Conservation (phyloP, 169 alveolate genomes). For the Plasmodium chabaudi region DNA sequence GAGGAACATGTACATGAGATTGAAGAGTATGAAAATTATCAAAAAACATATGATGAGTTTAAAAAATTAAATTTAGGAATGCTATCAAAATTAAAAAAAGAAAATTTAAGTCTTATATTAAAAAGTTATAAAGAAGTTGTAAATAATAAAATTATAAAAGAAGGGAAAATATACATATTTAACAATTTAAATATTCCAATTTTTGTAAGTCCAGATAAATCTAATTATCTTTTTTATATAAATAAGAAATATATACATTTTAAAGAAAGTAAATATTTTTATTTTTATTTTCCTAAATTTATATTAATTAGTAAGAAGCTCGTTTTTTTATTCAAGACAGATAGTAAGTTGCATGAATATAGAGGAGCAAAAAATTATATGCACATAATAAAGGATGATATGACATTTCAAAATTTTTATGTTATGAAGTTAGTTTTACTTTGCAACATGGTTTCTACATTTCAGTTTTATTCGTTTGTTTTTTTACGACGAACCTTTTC, state of each 20-base stretch:
- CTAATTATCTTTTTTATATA: slow-evolving; percentile 23
- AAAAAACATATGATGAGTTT: background rate
- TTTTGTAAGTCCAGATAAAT: slow-evolving; percentile 27
- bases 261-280: slow-evolving; percentile 40
- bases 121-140: slow-evolving; percentile 18
- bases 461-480: slow-evolving; percentile 29
- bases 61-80: background rate
- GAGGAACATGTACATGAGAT: background rate
- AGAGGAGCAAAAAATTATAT: slow-evolving; percentile 11
- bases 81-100: background rate
- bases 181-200: slow-evolving; percentile 54
- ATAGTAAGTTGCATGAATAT: slow-evolving; percentile 13
- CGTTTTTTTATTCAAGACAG: slow-evolving; percentile 10
- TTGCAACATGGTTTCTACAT: slow-evolving; percentile 26
- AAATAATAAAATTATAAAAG: slow-evolving; percentile 17
- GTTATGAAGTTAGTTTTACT: slow-evolving; percentile 28
- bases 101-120: slow-evolving; percentile 1
- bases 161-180: slow-evolving; percentile 30
- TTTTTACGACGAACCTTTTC: background rate
- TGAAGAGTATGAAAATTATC: background rate
- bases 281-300: slow-evolving; percentile 52
- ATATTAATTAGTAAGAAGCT: slow-evolving; percentile 8
- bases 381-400: slow-evolving; percentile 9
- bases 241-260: slow-evolving; percentile 26
- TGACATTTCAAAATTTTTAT: slow-evolving; percentile 7